Conservation (phyloP, 805 yeast genomes). For the Metschnikowia lochheadii region DNA sequence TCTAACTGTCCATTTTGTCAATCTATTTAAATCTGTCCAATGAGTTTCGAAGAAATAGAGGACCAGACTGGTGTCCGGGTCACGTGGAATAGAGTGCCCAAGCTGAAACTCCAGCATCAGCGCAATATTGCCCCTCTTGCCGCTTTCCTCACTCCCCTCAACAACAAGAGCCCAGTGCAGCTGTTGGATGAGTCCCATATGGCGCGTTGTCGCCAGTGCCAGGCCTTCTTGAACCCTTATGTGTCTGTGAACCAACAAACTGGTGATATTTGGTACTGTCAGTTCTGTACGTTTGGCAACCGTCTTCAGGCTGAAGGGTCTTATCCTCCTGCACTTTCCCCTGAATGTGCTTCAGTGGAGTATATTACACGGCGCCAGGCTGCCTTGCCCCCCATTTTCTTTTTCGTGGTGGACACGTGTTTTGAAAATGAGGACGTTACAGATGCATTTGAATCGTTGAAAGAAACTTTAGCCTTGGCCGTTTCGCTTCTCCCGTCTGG, state of each 20-base stretch:
- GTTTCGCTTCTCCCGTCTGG: slow-evolving; percentile 50
- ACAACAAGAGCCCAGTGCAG: slow-evolving; percentile 37
- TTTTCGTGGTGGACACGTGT: slow-evolving; percentile 57
- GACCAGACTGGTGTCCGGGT: slow-evolving; percentile 71
- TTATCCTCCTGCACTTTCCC: slow-evolving; percentile 26
- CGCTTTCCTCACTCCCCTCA: slow-evolving; percentile 56
- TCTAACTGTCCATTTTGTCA: too few relatives aligned
- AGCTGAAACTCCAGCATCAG: slow-evolving; percentile 48
- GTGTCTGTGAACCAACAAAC: slow-evolving; percentile 28
- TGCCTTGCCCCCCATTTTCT: slow-evolving; percentile 44
- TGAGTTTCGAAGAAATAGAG: slow-evolving; percentile 55
- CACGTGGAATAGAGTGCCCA: slow-evolving; percentile 66
- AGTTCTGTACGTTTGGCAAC: slow-evolving; percentile 50
- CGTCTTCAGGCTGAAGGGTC: slow-evolving; percentile 31
- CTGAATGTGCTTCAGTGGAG: slow-evolving; percentile 44
- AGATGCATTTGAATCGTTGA: slow-evolving; percentile 39
- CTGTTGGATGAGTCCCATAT: slow-evolving; percentile 39
- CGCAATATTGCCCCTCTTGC: slow-evolving; percentile 54
- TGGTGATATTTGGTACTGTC: slow-evolving; percentile 49
- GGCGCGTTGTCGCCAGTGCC: slow-evolving; percentile 50
- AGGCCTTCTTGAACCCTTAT: slow-evolving; percentile 52
- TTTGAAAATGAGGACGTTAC: slow-evolving; percentile 47
- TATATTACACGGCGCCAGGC: slow-evolving; percentile 40
- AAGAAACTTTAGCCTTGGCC: slow-evolving; percentile 45
- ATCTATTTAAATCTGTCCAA: slow-evolving; percentile 5